Base-by-base conservation (phyloP, 2,329 filamentous ascomycete species). In the Laburnicola sp. region DNA sequence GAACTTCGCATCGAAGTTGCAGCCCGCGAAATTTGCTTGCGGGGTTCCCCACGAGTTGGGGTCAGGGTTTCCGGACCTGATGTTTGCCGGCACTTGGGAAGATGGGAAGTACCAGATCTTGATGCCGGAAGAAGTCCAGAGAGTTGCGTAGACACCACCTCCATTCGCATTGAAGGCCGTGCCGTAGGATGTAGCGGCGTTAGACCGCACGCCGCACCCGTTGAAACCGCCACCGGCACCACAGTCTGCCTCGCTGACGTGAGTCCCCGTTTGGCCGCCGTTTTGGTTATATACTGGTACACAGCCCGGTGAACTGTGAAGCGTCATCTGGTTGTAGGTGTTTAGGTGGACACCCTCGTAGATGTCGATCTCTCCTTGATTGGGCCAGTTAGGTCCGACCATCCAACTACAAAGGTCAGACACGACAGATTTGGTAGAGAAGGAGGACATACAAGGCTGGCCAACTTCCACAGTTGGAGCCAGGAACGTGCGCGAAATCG, bases 61-160 rank as follows among this genome's bases (percentile, higher is more conserved):
- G 51, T 77, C 65, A 0, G 78, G 77, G 7, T 58, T 69, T 1
- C 70, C 71, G 36, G 50, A 65, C 8, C 60, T 59, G 51, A 80
- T 75, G 45, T 79, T 76, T 2, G 55, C 54, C 0, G 78, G 78
- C 0, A 79, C 70, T n/a, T 66, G 57, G 21, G 62, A 53, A 3
- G 70, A 58, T 0, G 75, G 64, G 53, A 75, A 79, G 50, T 75
- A 75, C 77, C 78, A 80, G n/a, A 79, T 70, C 46, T 74, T 72
- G 60, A 80, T 74, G 2, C 66, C 72, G 4, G 72, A 67, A 22
- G 61, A 59, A 0, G 71, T 76, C 67, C 76, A 76, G 10, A 74
- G 65, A 3, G 72, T 65, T 7, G 73, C 75, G 47, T 76, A 78
- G 0, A 77, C 72, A 26, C 75, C 76, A 32, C 76, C 76, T 7